Evolutionary conservation across 495 filamentous ascomycete species (phyloP).

Genomic region (Aspergillus indologenus): DNA sequence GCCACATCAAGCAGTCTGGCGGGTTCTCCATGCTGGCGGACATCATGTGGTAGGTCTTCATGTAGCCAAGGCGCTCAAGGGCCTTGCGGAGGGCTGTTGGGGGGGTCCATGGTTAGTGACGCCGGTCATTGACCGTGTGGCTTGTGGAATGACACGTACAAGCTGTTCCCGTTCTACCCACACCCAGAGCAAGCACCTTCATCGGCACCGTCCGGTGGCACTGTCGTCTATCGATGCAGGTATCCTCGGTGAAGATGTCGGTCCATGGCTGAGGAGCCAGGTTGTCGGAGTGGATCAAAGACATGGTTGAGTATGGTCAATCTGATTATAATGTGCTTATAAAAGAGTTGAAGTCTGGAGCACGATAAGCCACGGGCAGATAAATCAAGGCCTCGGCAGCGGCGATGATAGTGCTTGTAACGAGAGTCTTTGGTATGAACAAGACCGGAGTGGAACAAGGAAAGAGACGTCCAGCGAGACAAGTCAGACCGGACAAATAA

Average conservation of each 20-base stretch:
- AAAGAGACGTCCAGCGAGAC: slow-evolving; percentile 22
- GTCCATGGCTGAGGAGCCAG: slow-evolving; percentile 44
- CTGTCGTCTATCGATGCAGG: slow-evolving; percentile 60
- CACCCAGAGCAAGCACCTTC: slow-evolving; percentile 61
- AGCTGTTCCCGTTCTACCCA: slow-evolving; percentile 65
- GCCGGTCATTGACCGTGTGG: not conserved
- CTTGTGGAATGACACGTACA: slow-evolving; percentile 40
- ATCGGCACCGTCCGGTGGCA: slow-evolving; percentile 63
- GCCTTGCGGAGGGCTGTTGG: slow-evolving; percentile 57
- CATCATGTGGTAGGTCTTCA: slow-evolving; percentile 67
- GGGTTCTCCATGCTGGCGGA: slow-evolving; percentile 59
- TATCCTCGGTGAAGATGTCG: slow-evolving; percentile 53
- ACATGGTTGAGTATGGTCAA: slow-evolving; percentile 28
- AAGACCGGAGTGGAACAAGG: slow-evolving; percentile 19
- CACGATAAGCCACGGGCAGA: not conserved
- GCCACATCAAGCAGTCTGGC: slow-evolving; percentile 59
- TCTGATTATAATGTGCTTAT: not conserved
- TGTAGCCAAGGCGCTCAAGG: slow-evolving; percentile 57
- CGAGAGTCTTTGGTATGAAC: slow-evolving; percentile 9
- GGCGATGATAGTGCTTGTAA: not conserved
- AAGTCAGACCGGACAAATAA: slow-evolving; percentile 8
- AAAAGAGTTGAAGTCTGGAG: not conserved
- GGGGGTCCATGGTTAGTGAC: slow-evolving; percentile 13
- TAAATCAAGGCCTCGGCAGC: not conserved
- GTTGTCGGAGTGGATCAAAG: slow-evolving; percentile 42